Base-by-base conservation (phyloP, 2,329 filamentous ascomycete genomes). In the Neonectria neomacrospora region DNA sequence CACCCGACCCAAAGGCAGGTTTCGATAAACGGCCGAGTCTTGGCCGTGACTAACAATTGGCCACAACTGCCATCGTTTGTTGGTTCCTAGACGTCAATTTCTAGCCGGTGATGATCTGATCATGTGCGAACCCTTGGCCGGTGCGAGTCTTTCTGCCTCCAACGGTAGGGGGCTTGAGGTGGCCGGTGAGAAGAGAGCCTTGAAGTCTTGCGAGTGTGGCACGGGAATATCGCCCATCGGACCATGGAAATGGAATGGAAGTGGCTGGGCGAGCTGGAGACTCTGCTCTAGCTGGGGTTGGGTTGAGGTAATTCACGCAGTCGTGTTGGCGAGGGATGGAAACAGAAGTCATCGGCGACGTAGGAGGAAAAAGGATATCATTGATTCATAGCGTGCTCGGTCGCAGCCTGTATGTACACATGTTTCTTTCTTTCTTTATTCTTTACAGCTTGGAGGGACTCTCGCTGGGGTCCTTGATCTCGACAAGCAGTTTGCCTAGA, bases 401-500 rank as follows among this genome's bases (percentile, higher is more conserved):
- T 30, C 23, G n/a, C n/a, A 18, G 16, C 45, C 23, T 6, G 22
- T 28, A 41, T 41, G 37, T 41, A 41, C 3, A 20, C 37, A 20
- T 20, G 5, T 20, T 41, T 51, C 20, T 28, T 55, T n/a, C n/a
- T n/a, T n/a, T n/a, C n/a, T n/a, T n/a, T n/a, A n/a, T n/a, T n/a
- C n/a, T n/a, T 67, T 65, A 76, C 62, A 76, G 55, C 71, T 76
- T 75, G 11, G 71, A 72, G 28, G 74, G 73, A 44, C 64, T 73
- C 64, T 76, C 74, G 12, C 72, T 71, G 20, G 68, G 70, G 58
- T 73, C 68, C 72, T 76, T 76, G 59, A 76, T 58, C 69, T 75
- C 74, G 32, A 76, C 70, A 32, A 76, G 68, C 22, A 76, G 34
- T 81, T 90, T 86, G 79, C 91, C 67, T 67, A 34, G 7, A 44